phyloP scores from a whole-genome alignment of 805 yeast species.

The Cyberlindnera euphorbiae region DNA sequence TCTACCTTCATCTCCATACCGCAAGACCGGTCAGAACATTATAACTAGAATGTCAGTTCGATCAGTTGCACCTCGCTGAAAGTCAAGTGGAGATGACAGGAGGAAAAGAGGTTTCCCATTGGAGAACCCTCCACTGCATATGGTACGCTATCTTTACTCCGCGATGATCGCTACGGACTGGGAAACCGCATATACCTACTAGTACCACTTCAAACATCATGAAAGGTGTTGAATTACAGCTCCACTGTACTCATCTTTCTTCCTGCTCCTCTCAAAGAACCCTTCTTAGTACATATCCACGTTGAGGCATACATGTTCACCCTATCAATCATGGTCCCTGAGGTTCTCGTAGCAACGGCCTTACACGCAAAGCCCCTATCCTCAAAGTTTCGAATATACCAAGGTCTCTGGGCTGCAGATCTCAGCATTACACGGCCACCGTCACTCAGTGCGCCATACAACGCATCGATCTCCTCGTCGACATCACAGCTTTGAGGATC shows the following conservation, averaged over 20 bases:
- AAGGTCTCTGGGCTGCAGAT: slow-evolving; percentile 68
- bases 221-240: too few species aligned
- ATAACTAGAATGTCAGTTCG: too few species aligned
- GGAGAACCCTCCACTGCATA: too few species aligned
- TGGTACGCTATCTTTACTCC: too few species aligned
- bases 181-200: too few species aligned
- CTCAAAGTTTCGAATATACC: slow-evolving; percentile 73
- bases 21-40: too few species aligned
- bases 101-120: too few species aligned
- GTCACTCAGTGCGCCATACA: slow-evolving; percentile 54
- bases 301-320: slow-evolving; percentile 88
- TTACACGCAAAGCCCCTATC: slow-evolving; percentile 60
- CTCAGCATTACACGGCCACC: slow-evolving; percentile 76
- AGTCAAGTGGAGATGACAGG: too few species aligned
- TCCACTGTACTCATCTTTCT: slow-evolving; percentile 25
- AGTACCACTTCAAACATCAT: too few species aligned
- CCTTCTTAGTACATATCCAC: slow-evolving; percentile 67
- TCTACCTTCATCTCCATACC: too few species aligned
- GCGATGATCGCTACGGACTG: too few species aligned
- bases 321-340: slow-evolving; percentile 68
- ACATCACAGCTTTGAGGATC: slow-evolving; percentile 63
- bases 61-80: too few species aligned
- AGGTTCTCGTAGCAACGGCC: slow-evolving; percentile 62
- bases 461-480: slow-evolving; percentile 57
- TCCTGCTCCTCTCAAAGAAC: background rate